Evolutionary conservation across 352 stramenopile species (phyloP), one percentile per base, ranked within the genome.

Genomic region (Globisporangium parvum): DNA sequence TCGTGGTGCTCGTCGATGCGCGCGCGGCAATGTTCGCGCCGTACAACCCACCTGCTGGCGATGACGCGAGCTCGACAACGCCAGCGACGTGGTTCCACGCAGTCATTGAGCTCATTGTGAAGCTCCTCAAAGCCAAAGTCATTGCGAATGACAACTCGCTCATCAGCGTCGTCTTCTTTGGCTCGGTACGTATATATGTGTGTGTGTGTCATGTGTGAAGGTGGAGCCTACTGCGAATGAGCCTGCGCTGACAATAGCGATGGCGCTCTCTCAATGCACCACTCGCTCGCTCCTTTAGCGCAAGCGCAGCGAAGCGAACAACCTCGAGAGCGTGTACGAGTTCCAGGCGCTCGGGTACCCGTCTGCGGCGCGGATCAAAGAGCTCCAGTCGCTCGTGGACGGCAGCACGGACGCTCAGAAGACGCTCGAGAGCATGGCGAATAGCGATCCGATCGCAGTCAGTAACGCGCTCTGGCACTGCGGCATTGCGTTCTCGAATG

Each of bases 401-500:
- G 47, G 49, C 23, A 70, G 72, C 12, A 59, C 65, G 11, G 66
- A 87, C 31, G 65, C 85, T 2, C 63, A 71, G 41, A 52, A 47
- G 26, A 69, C 71, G 31, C 82, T 77, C 53, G 53, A 80, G 47
- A 73, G 71, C 37, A 91, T 93, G 73, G 51, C 66, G 3, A 85
- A 83, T 50, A 68, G 50, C 12, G 80, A 91, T 2, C 66, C 63
- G 18, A 55, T 93, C 8, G 72, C 77, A 2, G 80, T 93, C 60
- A 93, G 83, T 66, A 93, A 93, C 31, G 80, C 80, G 35, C 61
- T 93, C 33, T 93, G 83, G 83, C 80, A 91, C 61, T 89, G 78
- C 55, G 77, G 80, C 20, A 87, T 91, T 24, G 75, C 77, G 9
- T 93, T 93, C 45, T 90, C 80, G 0, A 84, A 80, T 21, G 80